Conservation (phyloP, 2,329 filamentous ascomycete genomes). For the Claviceps lovelessii region DNA sequence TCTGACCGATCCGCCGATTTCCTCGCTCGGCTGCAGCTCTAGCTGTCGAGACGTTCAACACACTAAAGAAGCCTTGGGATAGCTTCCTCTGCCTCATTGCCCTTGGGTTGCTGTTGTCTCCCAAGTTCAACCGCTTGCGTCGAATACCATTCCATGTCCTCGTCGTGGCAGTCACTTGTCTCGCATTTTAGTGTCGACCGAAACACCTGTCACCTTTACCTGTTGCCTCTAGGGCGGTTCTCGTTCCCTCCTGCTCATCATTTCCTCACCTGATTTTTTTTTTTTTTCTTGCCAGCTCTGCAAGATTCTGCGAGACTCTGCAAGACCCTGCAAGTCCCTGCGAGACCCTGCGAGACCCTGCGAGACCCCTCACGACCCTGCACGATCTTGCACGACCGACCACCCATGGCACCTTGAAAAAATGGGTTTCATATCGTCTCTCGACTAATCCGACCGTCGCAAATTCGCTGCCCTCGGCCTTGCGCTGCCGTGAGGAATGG, state of each 20-base stretch:
- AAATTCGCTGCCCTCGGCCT: background rate
- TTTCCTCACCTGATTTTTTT: background rate
- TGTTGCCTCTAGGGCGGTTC: background rate
- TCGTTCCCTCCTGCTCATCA: background rate
- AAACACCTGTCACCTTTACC: background rate
- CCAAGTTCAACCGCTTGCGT: background rate
- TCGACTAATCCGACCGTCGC: slow-evolving; percentile 3
- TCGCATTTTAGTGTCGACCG: background rate
- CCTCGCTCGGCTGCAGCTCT: background rate
- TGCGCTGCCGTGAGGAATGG: slow-evolving; percentile 28
- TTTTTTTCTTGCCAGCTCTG: background rate
- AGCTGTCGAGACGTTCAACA: background rate
- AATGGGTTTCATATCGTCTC: slow-evolving; percentile 13
- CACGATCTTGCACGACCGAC: background rate
- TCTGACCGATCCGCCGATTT: slow-evolving; percentile 3
- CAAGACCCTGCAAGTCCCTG: too few relatives aligned
- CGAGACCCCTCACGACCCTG: too few relatives aligned
- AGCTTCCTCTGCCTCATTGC: background rate
- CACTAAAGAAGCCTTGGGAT: background rate
- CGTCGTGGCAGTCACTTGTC: background rate
- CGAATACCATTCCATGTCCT: background rate
- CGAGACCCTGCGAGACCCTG: too few relatives aligned
- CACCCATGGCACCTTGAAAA: slow-evolving; percentile 20
- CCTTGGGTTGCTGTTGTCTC: background rate
- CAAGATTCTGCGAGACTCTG: too few relatives aligned